Conservation (phyloP, 2,329 filamentous ascomycete species). For the Xylariomycetidae sp. region DNA sequence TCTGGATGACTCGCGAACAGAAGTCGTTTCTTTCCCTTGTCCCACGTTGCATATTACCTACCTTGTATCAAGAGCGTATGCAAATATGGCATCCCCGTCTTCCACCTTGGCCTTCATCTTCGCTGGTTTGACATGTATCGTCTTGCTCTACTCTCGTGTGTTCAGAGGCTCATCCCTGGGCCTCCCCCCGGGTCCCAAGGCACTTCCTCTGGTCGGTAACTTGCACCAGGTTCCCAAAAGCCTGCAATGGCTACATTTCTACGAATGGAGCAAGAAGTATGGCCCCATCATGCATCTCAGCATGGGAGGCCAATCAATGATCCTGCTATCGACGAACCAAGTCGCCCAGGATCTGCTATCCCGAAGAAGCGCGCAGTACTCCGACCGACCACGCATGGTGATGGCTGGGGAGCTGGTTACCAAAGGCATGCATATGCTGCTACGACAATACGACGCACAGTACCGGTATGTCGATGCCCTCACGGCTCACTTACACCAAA, state of each 20-base stretch:
- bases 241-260: conserved; percentile 11
- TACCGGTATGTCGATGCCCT: no score
- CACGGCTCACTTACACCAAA: no score
- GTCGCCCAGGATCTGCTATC: conserved; percentile 10
- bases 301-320: conserved; percentile 11
- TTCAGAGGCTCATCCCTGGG: not conserved
- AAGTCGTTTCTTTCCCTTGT: no score
- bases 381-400: conserved; percentile 17
- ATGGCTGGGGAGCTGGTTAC: conserved; percentile 27
- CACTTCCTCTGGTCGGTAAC: conserved; percentile 11
- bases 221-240: conserved; percentile 7
- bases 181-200: conserved; percentile 10
- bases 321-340: conserved; percentile 8
- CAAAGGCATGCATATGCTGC: conserved; percentile 25
- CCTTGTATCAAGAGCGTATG: no score
- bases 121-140: not conserved
- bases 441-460: conserved; percentile 27
- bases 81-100: no score
- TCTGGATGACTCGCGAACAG: no score
- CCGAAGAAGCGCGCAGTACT: conserved; percentile 10
- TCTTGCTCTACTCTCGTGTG: not conserved
- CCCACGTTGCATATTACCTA: no score
- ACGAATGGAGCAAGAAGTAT: conserved; percentile 11
- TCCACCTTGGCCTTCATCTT: not conserved
- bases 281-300: conserved; percentile 13